Evolutionary conservation across 2,329 filamentous ascomycete species (phyloP).

Genomic region (Sporothrix pseudoabietina): DNA sequence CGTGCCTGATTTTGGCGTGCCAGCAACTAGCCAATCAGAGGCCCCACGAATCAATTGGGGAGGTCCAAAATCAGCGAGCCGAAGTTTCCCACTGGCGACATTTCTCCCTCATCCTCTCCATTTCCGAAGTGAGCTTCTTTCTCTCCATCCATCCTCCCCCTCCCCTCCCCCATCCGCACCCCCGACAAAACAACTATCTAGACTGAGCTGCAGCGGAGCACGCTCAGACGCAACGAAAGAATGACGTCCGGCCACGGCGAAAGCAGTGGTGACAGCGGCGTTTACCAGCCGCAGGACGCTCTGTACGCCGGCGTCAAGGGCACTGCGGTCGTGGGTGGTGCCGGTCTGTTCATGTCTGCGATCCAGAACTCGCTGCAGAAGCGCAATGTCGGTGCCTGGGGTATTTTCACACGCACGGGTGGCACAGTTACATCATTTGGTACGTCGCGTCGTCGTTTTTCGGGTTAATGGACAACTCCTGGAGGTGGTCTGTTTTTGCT

Average conservation of each 20-base stretch:
- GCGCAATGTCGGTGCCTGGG: constrained; percentile 77
- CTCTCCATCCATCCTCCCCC: background rate
- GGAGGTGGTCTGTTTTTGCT: background rate
- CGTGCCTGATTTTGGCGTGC: constrained; percentile 19
- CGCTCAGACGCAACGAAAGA: constrained; percentile 33
- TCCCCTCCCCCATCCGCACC: constrained; percentile 11
- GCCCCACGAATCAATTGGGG: constrained; percentile 31
- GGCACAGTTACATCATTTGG: constrained; percentile 69
- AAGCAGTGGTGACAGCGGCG: constrained; percentile 36
- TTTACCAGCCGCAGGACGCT: constrained; percentile 56
- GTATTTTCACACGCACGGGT: constrained; percentile 78
- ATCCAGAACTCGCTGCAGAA: constrained; percentile 85
- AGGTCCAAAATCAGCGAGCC: constrained; percentile 31
- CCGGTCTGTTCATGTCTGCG: constrained; percentile 56
- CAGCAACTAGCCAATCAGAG: constrained; percentile 32
- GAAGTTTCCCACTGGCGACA: constrained; percentile 33
- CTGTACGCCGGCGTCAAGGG: constrained; percentile 58
- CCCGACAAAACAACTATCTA: background rate
- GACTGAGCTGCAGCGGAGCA: constrained; percentile 3
- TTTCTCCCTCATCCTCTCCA: constrained; percentile 26
- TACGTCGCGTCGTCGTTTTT: constrained; percentile 39
- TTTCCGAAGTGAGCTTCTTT: constrained; percentile 16
- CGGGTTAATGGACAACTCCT: background rate
- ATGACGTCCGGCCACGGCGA: constrained; percentile 38
- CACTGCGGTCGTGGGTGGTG: constrained; percentile 57